Percentiles rank a stretch among this genome's conserved stretches.
These are phyloP conservation scores for Trichoderma cornu-damae DNA, from an alignment of 2,329 filamentous ascomycete species.

Conservation along the genomic window DNA sequence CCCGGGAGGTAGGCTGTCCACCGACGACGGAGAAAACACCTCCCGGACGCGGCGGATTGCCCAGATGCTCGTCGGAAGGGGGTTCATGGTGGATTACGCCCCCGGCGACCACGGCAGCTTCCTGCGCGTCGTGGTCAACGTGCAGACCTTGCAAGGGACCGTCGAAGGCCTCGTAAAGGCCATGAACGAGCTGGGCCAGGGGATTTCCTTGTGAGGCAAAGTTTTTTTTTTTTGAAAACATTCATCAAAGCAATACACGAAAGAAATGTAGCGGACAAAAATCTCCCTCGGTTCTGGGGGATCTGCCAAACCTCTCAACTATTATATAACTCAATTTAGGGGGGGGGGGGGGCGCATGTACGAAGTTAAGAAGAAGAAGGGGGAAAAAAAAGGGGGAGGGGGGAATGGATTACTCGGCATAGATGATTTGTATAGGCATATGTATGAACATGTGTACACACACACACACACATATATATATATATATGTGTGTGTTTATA, in stretches of 20 bases:
- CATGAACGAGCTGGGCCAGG: constrained; percentile 43
- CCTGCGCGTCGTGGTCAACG: constrained; percentile 56
- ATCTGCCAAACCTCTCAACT: not conserved
- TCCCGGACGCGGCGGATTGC: constrained; percentile 46
- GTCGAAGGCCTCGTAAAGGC: constrained; percentile 51
- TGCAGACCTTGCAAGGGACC: constrained; percentile 48
- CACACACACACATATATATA: no score
- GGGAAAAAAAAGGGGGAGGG: no score
- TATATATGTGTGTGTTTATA: no score
- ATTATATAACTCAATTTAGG: no score
- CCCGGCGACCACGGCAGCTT: constrained; percentile 52
- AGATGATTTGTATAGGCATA: no score
- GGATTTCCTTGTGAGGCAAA: constrained; percentile 11
- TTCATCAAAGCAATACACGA: not conserved
- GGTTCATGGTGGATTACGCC: constrained; percentile 60
- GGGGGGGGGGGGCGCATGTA: no score
- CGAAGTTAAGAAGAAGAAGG: no score
- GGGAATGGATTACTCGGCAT: no score
- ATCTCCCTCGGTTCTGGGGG: no score
- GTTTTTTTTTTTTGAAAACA: no score
- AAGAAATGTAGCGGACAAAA: not conserved
- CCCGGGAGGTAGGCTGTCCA: constrained; percentile 45
- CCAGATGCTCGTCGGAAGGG: constrained; percentile 42
- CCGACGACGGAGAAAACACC: constrained; percentile 43
- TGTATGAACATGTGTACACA: no score